Evolutionary conservation across 1,284 basidiomycete genomes (phyloP).

Genomic region (Microbotryomycetes sp.): DNA sequence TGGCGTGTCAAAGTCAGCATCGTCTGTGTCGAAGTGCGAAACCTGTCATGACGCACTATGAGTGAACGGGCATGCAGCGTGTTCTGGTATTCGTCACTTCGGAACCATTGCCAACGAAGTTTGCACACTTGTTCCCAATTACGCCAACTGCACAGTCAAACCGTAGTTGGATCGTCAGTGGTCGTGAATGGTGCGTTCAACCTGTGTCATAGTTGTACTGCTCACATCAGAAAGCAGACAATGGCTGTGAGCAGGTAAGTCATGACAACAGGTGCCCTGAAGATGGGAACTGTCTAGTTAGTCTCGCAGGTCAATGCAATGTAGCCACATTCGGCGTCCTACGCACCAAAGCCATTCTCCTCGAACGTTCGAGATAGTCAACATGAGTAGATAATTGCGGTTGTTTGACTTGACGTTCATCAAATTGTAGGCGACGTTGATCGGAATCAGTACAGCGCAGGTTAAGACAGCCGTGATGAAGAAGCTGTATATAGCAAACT

Average conservation of each 20-base stretch:
- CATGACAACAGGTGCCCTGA: constrained; percentile 59
- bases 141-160: not conserved
- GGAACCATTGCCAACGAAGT: constrained; percentile 63
- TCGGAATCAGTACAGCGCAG: constrained; percentile 62
- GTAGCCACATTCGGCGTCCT: no score
- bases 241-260: constrained; percentile 54
- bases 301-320: not conserved
- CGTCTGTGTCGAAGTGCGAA: not conserved
- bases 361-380: constrained; percentile 68
- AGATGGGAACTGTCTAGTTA: not conserved
- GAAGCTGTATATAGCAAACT: constrained; percentile 48
- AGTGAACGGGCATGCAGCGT: constrained; percentile 74
- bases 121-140: constrained; percentile 24
- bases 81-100: constrained; percentile 65
- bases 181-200: no score
- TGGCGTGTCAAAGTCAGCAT: not conserved
- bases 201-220: no score
- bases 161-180: constrained; percentile 16
- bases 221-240: constrained; percentile 48
- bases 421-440: constrained; percentile 58
- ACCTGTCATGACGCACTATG: constrained; percentile 42
- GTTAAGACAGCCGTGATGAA: constrained; percentile 58
- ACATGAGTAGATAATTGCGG: constrained; percentile 61
- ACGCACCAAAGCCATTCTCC: constrained; percentile 57
- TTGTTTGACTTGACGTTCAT: constrained; percentile 50